These are phyloP conservation scores for Cladosporium austrohemisphaericum DNA, from an alignment of 2,329 filamentous ascomycete genomes.

Conservation along the genomic window DNA sequence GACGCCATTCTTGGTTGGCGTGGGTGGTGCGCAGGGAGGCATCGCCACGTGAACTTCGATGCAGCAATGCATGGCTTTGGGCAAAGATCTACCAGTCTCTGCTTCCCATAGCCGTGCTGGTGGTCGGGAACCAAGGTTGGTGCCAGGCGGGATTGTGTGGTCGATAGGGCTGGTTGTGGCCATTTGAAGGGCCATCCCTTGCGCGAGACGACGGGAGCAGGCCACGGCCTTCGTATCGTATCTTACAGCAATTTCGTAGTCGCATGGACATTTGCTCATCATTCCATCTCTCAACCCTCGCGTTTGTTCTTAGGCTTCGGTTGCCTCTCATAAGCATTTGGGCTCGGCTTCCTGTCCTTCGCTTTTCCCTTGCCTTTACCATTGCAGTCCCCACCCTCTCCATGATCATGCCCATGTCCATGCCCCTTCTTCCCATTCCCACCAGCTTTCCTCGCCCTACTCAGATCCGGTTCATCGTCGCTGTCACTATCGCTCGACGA, in stretches of 20 bases:
- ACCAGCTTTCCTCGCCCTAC: conserved; percentile 42
- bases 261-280: no score
- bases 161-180: not conserved
- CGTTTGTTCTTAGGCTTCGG: conserved; percentile 47
- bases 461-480: conserved; percentile 54
- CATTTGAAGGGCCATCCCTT: no score
- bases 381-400: conserved; percentile 41
- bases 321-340: conserved; percentile 79
- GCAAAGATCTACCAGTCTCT: no score
- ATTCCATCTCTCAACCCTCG: conserved; percentile 23
- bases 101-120: no score
- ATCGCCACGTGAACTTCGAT: no score
- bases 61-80: no score
- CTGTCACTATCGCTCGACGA: conserved; percentile 52
- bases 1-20: no score
- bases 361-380: conserved; percentile 37
- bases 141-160: no score
- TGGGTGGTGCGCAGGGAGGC: no score
- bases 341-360: conserved; percentile 58
- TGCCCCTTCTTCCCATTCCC: conserved; percentile 34
- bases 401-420: conserved; percentile 37
- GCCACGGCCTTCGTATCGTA: no score
- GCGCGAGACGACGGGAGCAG: not conserved
- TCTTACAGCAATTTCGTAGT: no score
- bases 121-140: no score